Conservation (phyloP, 805 yeast species). For the Metschnikowia lunata region DNA sequence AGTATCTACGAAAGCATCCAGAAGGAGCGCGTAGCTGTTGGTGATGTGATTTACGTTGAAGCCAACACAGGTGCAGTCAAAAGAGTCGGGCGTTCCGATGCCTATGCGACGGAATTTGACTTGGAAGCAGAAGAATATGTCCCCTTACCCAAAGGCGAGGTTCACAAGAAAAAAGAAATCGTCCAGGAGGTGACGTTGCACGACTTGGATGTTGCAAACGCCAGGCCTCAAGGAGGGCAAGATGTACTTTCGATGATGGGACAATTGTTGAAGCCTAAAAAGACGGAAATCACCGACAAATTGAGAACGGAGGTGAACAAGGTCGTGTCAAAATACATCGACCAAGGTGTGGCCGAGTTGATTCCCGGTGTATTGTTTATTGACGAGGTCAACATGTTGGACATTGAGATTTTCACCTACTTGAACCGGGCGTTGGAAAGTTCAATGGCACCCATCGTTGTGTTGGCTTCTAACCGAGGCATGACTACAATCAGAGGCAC, state of each 20-base stretch:
- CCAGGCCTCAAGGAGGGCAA: slow-evolving; percentile 96
- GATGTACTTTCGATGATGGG: slow-evolving; percentile 96
- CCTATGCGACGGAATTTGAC: slow-evolving; percentile 97
- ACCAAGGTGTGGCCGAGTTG: slow-evolving; percentile 96
- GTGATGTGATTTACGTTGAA: slow-evolving; percentile 96
- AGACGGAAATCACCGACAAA: slow-evolving; percentile 96
- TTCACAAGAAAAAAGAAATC: slow-evolving; percentile 95
- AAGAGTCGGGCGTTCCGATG: slow-evolving; percentile 97
- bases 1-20: slow-evolving; percentile 90
- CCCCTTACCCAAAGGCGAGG: slow-evolving; percentile 97
- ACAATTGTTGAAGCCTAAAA: slow-evolving; percentile 89
- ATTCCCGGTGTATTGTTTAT: slow-evolving; percentile 97
- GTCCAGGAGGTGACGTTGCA: slow-evolving; percentile 96
- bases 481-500: slow-evolving; percentile 89
- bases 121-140: slow-evolving; percentile 98
- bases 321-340: slow-evolving; percentile 92
- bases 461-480: slow-evolving; percentile 94
- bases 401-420: slow-evolving; percentile 93
- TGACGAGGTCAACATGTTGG: slow-evolving; percentile 98
- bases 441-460: slow-evolving; percentile 88
- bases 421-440: slow-evolving; percentile 91
- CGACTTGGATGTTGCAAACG: slow-evolving; percentile 94
- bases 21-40: slow-evolving; percentile 89
- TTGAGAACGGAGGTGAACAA: slow-evolving; percentile 90
- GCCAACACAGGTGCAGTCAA: slow-evolving; percentile 97